Conservation (phyloP, 2,329 filamentous ascomycete genomes). For the Pseudocercospora musae region DNA sequence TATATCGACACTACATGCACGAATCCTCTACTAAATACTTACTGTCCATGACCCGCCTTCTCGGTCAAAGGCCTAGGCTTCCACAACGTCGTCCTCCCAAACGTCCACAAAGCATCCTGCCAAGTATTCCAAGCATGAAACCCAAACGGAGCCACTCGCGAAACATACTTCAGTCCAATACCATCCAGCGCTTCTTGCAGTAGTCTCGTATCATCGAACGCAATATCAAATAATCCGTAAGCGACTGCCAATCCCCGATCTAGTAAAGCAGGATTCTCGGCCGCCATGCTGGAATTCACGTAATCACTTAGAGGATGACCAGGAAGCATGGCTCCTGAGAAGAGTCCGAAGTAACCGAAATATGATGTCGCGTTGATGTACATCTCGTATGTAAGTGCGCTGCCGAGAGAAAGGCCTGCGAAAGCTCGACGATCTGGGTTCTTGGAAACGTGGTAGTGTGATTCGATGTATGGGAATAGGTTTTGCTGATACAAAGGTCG, state of each 20-base stretch:
- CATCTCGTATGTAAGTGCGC: neutral
- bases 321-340: neutral
- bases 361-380: neutral
- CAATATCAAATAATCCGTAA: neutral
- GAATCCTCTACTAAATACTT: neutral
- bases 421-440: neutral
- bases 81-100: neutral
- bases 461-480: neutral
- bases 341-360: neutral
- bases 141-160: neutral
- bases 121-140: neutral
- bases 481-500: neutral
- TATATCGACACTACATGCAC: no score
- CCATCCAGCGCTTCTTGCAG: neutral
- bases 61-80: neutral
- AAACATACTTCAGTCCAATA: neutral
- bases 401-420: neutral
- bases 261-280: neutral
- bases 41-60: neutral
- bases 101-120: neutral
- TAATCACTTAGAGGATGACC: neutral
- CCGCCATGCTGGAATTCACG: neutral
- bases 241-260: neutral
- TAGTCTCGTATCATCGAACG: neutral
- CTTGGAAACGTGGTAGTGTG: neutral